phyloP scores from a whole-genome alignment of 2,329 filamentous ascomycete genomes.

The Scytalidium sp. region DNA sequence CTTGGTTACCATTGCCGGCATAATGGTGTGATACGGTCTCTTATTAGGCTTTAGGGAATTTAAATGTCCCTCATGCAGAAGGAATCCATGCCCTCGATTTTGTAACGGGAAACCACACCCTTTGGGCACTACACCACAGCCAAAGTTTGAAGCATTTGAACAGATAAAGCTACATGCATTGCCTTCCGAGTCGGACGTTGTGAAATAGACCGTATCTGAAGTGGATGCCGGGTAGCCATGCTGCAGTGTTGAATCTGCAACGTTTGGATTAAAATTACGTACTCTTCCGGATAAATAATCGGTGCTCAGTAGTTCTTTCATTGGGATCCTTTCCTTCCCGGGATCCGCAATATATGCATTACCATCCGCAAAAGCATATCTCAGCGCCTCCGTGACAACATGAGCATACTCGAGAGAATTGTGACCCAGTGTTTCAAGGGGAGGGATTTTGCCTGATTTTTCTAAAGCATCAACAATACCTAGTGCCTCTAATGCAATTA shows the following conservation, averaged over 20 bases:
- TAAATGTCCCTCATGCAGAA: neutral
- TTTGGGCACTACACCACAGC: neutral
- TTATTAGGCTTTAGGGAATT: neutral
- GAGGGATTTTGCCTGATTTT: neutral
- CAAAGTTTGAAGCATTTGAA: neutral
- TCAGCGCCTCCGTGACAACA: neutral
- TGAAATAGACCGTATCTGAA: neutral
- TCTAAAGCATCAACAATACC: neutral
- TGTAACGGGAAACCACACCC: neutral
- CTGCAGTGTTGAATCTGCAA: neutral
- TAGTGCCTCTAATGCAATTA: neutral
- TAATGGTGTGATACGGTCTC: slow-evolving; percentile 1
- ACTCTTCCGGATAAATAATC: neutral
- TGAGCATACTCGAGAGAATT: neutral
- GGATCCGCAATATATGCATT: neutral
- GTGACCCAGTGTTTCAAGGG: neutral
- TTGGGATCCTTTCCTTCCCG: neutral
- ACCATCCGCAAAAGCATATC: neutral
- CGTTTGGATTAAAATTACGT: neutral
- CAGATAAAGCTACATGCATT: neutral
- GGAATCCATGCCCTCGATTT: neutral
- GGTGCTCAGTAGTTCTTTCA: neutral
- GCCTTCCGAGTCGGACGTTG: neutral
- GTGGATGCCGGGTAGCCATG: neutral
- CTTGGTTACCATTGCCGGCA: slow-evolving; percentile 1